Conservation (phyloP, 768 basidiomycete species). For the Termitomyces eurrhizus region DNA sequence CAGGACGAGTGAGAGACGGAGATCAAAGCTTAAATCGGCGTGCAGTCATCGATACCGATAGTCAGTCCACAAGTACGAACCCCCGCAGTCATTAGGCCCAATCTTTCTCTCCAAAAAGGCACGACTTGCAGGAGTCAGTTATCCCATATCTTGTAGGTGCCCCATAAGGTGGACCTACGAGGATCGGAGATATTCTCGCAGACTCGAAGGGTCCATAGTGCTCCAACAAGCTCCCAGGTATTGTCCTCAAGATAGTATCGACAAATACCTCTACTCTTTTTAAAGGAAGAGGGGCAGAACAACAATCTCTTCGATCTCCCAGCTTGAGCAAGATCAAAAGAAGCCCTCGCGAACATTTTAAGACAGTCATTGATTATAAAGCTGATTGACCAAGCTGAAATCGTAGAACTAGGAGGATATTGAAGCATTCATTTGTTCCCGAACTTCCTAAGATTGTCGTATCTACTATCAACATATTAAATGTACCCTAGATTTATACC, state of each 20-base stretch:
- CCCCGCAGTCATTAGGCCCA: not conserved
- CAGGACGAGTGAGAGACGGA: not conserved
- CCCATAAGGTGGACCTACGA: not conserved
- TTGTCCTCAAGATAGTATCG: not conserved
- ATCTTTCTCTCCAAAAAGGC: not conserved
- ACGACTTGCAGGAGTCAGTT: not conserved
- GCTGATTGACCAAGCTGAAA: constrained; percentile 8
- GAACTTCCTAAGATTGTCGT: not conserved
- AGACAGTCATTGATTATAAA: constrained; percentile 6
- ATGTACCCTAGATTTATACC: not conserved
- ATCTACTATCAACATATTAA: not conserved
- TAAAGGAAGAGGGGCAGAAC: not conserved
- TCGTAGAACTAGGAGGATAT: constrained; percentile 8
- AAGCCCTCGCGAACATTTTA: constrained; percentile 5
- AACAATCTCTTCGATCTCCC: constrained; percentile 5
- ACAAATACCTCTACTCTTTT: not conserved
- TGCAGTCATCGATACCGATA: not conserved
- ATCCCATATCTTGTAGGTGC: not conserved
- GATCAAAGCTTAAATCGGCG: not conserved
- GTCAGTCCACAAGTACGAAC: no score
- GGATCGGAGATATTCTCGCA: not conserved
- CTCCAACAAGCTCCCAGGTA: not conserved
- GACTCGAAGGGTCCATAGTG: not conserved
- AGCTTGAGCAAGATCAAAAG: constrained; percentile 2
- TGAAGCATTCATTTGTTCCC: not conserved